These are phyloP conservation scores for Aspergillus avenaceus DNA, from an alignment of 495 filamentous ascomycete species.

Conservation along the genomic window DNA sequence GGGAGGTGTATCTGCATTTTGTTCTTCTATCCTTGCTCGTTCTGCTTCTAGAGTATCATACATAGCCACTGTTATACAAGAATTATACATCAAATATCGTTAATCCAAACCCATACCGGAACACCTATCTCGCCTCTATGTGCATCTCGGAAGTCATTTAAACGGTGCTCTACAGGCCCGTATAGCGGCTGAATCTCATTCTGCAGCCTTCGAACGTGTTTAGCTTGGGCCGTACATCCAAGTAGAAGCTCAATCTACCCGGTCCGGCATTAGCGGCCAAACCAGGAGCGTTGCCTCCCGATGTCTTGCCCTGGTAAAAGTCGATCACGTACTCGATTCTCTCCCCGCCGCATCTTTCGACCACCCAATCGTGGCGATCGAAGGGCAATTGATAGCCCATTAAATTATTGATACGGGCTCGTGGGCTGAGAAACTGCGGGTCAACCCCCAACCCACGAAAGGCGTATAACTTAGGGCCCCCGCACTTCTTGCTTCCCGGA, in stretches of 20 bases:
- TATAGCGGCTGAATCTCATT: slow-evolving; percentile 65
- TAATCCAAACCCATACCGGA: slow-evolving; percentile 18
- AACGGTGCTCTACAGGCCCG: slow-evolving; percentile 46
- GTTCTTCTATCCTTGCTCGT: slow-evolving; percentile 11
- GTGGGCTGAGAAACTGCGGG: slow-evolving; percentile 69
- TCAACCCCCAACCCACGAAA: slow-evolving; percentile 67
- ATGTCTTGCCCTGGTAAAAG: slow-evolving; percentile 79
- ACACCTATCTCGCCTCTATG: slow-evolving; percentile 29
- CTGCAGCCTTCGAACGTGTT: slow-evolving; percentile 86
- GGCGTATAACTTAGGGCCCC: slow-evolving; percentile 76
- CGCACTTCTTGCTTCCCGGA: slow-evolving; percentile 58
- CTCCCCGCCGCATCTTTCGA: slow-evolving; percentile 82
- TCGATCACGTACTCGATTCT: slow-evolving; percentile 94
- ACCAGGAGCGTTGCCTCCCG: slow-evolving; percentile 21
- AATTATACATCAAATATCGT: slow-evolving; percentile 29
- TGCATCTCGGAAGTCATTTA: slow-evolving; percentile 11
- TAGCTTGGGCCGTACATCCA: slow-evolving; percentile 93
- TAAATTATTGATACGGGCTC: slow-evolving; percentile 72
- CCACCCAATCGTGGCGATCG: slow-evolving; percentile 95
- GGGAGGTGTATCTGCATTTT: slow-evolving; percentile 15
- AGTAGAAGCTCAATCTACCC: slow-evolving; percentile 78
- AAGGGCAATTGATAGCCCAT: slow-evolving; percentile 89
- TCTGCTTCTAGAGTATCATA: slow-evolving; percentile 29
- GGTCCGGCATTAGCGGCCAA: slow-evolving; percentile 44
- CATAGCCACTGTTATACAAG: slow-evolving; percentile 37